A percentile compares a stretch with the other conserved stretches of the same genome.
These are phyloP conservation scores for Metarhizium guizhouense DNA, from an alignment of 2,329 filamentous ascomycete species.

Conservation along the genomic window DNA sequence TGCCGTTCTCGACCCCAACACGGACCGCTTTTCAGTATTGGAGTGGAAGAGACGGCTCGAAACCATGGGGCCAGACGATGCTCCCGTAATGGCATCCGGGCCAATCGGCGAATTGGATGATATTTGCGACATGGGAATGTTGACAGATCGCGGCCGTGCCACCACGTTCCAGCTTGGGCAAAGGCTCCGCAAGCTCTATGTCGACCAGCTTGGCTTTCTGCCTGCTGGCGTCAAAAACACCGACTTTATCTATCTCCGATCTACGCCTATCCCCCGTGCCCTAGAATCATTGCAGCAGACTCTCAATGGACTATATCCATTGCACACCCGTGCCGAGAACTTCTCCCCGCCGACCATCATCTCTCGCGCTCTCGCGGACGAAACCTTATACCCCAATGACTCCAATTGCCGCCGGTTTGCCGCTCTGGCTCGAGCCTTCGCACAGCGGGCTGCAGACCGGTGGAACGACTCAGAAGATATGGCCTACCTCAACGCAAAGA, in stretches of 20 bases:
- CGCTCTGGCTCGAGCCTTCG: slow-evolving; percentile 60
- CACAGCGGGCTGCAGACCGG: slow-evolving; percentile 58
- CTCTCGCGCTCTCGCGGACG: slow-evolving; percentile 54
- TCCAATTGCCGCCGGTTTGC: slow-evolving; percentile 64
- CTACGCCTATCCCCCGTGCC: slow-evolving; percentile 66
- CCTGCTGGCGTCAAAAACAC: slow-evolving; percentile 46
- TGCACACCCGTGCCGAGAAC: slow-evolving; percentile 28
- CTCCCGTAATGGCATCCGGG: slow-evolving; percentile 61
- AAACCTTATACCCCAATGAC: slow-evolving; percentile 76
- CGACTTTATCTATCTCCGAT: slow-evolving; percentile 61
- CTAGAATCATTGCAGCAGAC: slow-evolving; percentile 70
- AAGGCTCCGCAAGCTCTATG: slow-evolving; percentile 62
- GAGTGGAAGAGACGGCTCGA: slow-evolving; percentile 70
- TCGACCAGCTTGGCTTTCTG: slow-evolving; percentile 66
- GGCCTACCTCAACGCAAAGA: slow-evolving; percentile 67
- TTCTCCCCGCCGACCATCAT: slow-evolving; percentile 59
- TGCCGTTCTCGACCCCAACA: slow-evolving; percentile 35
- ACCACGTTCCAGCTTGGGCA: slow-evolving; percentile 62
- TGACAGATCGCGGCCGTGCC: slow-evolving; percentile 66
- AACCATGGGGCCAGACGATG: slow-evolving; percentile 63
- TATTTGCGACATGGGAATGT: slow-evolving; percentile 70
- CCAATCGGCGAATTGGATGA: slow-evolving; percentile 63
- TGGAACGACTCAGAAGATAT: slow-evolving; percentile 77
- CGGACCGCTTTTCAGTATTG: slow-evolving; percentile 32
- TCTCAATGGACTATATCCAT: slow-evolving; percentile 67